Percentiles rank a stretch among this genome's conserved stretches.
phyloP scores from a whole-genome alignment of 257 asterid species.

The Penstemon eatonii region DNA sequence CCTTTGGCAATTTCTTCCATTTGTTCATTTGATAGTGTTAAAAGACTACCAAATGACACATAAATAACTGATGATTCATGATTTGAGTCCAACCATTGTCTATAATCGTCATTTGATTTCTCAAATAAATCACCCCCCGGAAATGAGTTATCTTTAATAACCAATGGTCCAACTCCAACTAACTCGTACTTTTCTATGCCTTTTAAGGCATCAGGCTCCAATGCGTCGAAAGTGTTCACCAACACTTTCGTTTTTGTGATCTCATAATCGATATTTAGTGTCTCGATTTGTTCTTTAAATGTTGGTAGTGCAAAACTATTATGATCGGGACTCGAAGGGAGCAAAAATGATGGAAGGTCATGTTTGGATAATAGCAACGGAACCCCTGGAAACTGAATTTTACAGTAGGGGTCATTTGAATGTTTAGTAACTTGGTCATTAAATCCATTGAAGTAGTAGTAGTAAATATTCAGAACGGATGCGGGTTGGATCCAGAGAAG shows the following conservation, averaged over 20 bases:
- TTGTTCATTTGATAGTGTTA: slow-evolving; percentile 28
- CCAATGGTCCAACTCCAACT: slow-evolving; percentile 53
- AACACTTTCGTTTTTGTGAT: slow-evolving; percentile 39
- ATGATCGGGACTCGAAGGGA: slow-evolving; percentile 24
- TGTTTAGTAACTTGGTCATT: slow-evolving; percentile 27
- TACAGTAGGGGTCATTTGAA: slow-evolving; percentile 9
- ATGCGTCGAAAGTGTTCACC: slow-evolving; percentile 48
- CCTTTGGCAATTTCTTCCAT: slow-evolving; percentile 58
- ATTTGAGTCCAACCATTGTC: slow-evolving; percentile 45
- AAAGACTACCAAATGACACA: slow-evolving; percentile 62
- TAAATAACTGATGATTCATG: slow-evolving; percentile 46
- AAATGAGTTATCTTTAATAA: slow-evolving; percentile 33
- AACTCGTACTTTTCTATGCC: slow-evolving; percentile 35
- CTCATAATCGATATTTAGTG: slow-evolving; percentile 27
- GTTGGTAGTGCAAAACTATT: slow-evolving; percentile 26
- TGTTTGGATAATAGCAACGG: slow-evolving; percentile 32
- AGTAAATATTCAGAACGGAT: slow-evolving; percentile 47
- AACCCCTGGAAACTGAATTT: slow-evolving; percentile 47
- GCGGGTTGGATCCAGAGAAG: slow-evolving; percentile 77
- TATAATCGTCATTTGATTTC: slow-evolving; percentile 33
- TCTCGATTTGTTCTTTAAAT: slow-evolving; percentile 48
- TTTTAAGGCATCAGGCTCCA: slow-evolving; percentile 39
- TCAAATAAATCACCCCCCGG: slow-evolving; percentile 40
- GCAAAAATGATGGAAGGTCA: slow-evolving; percentile 59
- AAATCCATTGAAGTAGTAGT: slow-evolving; percentile 54